phyloP scores from a whole-genome alignment of 2,329 filamentous ascomycete genomes.

The Didymella pinodella region DNA sequence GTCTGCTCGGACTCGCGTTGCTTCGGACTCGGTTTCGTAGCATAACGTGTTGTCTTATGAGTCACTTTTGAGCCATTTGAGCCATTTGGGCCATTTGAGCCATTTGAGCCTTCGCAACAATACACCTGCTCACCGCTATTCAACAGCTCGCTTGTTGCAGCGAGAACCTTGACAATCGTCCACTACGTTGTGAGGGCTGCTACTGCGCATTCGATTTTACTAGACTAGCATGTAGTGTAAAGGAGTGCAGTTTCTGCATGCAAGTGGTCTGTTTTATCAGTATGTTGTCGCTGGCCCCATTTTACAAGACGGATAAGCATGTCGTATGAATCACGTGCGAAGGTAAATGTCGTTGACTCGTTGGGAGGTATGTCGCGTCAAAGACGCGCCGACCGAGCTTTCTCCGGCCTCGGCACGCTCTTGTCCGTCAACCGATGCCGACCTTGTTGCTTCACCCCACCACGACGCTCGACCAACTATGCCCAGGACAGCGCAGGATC shows the following conservation, averaged over 20 bases:
- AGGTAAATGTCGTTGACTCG: not conserved
- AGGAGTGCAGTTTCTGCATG: not conserved
- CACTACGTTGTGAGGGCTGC: not conserved
- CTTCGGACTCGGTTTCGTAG: not conserved
- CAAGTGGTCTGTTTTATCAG: not conserved
- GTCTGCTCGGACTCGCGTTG: not conserved
- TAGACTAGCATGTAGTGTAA: not conserved
- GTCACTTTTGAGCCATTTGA: no score
- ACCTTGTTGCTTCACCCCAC: not conserved
- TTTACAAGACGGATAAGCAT: not conserved
- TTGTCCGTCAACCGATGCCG: not conserved
- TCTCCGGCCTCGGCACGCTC: not conserved
- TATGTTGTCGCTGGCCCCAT: not conserved
- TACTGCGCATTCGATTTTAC: not conserved
- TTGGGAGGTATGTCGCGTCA: not conserved
- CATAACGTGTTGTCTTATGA: not conserved
- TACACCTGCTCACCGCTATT: not conserved
- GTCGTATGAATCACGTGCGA: not conserved
- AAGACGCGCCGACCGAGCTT: conserved; percentile 7
- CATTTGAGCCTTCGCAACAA: not conserved
- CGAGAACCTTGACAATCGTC: not conserved
- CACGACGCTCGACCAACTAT: not conserved
- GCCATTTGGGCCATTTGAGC: not conserved
- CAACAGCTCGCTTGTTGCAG: not conserved
- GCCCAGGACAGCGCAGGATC: not conserved